Percentiles rank a stretch among this genome's conserved stretches.
These are phyloP conservation scores for Pseudozyma pruni DNA, from an alignment of 1,284 basidiomycete genomes.

Conservation along the genomic window DNA sequence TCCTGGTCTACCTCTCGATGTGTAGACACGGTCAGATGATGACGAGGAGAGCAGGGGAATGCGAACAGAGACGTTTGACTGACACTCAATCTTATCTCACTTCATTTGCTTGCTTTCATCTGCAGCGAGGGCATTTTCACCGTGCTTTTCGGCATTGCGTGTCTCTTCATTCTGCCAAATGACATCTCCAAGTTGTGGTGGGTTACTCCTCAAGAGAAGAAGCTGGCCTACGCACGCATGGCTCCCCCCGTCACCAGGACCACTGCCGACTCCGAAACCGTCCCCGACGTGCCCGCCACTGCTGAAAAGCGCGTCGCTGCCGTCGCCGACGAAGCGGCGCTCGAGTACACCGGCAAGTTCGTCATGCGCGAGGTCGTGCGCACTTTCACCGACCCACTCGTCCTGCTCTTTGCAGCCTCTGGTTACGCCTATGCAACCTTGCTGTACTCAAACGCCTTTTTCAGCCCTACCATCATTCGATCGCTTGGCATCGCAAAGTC, in stretches of 20 bases:
- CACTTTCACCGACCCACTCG: slow-evolving; percentile 50
- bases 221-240: slow-evolving; percentile 51
- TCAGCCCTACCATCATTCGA: slow-evolving; percentile 62
- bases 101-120: no score
- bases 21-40: no score
- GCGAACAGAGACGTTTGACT: no score
- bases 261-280: slow-evolving; percentile 6
- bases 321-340: slow-evolving; percentile 13
- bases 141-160: slow-evolving; percentile 48
- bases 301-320: slow-evolving; percentile 27
- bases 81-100: no score
- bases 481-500: slow-evolving; percentile 41
- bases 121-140: slow-evolving; percentile 62
- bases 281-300: slow-evolving; percentile 10
- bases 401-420: slow-evolving; percentile 40
- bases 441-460: slow-evolving; percentile 58
- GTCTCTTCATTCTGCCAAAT: slow-evolving; percentile 56
- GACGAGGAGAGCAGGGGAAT: no score
- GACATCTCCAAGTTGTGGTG: slow-evolving; percentile 51
- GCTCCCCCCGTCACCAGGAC: slow-evolving; percentile 12
- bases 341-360: slow-evolving; percentile 34
- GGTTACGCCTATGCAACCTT: slow-evolving; percentile 52
- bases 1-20: no score
- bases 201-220: slow-evolving; percentile 45
- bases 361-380: slow-evolving; percentile 49